These are phyloP conservation scores for Marasmius fiardii DNA, from an alignment of 1,284 basidiomycete genomes.

Conservation along the genomic window DNA sequence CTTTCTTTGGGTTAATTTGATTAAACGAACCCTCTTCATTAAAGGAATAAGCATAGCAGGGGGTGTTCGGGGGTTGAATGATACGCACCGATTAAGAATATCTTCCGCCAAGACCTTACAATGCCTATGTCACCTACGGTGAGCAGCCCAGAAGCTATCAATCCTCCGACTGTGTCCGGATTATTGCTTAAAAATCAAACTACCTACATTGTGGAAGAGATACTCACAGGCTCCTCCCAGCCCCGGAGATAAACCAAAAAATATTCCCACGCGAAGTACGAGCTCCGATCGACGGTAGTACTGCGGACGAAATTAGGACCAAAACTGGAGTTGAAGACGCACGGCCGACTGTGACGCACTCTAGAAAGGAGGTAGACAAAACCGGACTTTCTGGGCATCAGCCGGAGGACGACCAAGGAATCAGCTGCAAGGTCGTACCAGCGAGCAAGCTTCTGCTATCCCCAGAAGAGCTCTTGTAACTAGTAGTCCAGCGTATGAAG, in stretches of 20 bases:
- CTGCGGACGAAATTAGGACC: conserved; percentile 16
- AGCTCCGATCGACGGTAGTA: conserved; percentile 42
- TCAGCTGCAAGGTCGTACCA: conserved; percentile 25
- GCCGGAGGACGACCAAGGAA: neutral
- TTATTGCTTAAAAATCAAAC: neutral
- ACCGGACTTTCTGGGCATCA: conserved; percentile 29
- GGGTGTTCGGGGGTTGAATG: neutral
- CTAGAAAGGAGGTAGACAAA: conserved; percentile 37
- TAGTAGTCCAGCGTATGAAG: conserved; percentile 37
- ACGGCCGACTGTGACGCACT: conserved; percentile 22
- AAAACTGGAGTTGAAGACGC: neutral
- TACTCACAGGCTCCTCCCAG: conserved; percentile 43
- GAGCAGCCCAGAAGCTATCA: conserved; percentile 37
- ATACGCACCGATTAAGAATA: conserved; percentile 33
- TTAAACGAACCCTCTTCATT: neutral
- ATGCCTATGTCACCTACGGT: conserved; percentile 29
- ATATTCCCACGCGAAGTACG: conserved; percentile 41
- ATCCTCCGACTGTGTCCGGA: conserved; percentile 31
- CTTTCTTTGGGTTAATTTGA: too few species aligned
- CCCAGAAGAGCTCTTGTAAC: conserved; percentile 43
- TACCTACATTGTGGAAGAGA: neutral
- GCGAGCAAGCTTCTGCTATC: conserved; percentile 44
- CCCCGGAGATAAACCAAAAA: conserved; percentile 38
- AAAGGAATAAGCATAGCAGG: neutral
- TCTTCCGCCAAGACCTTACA: conserved; percentile 38